phyloP scores from a whole-genome alignment of 2,329 filamentous ascomycete species.

The Sporothrix euskadiensis region DNA sequence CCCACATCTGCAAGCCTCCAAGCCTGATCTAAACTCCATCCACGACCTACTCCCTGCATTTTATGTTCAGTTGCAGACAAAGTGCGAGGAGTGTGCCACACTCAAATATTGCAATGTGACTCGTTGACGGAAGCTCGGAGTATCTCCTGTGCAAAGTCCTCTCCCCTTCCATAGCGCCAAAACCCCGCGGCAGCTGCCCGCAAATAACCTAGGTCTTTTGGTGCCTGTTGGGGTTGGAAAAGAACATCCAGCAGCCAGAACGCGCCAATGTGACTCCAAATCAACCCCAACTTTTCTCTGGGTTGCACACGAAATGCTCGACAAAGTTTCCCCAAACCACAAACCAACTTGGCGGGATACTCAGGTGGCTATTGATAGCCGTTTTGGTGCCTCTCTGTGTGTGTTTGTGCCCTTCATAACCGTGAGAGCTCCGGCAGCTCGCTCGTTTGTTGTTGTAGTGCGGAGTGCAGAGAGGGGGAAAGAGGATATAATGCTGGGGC shows the following conservation, averaged over 20 bases:
- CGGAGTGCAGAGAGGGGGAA: neutral
- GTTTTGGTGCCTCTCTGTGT: neutral
- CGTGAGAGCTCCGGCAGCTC: neutral
- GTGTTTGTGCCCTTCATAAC: neutral
- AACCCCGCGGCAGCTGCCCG: too few relatives aligned
- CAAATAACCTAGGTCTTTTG: too few relatives aligned
- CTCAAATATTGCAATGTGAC: neutral
- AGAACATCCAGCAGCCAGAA: neutral
- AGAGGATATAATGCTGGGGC: neutral
- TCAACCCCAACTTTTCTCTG: neutral
- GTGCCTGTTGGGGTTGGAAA: neutral
- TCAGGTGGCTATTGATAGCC: conserved; percentile 10
- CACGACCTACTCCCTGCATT: too few relatives aligned
- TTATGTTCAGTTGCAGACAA: too few relatives aligned
- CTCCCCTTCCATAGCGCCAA: too few relatives aligned
- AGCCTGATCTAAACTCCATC: too few relatives aligned
- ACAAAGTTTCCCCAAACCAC: neutral
- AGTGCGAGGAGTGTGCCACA: too few relatives aligned
- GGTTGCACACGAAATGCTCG: neutral
- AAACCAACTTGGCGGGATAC: neutral
- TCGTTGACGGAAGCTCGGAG: neutral
- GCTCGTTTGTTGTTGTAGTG: neutral
- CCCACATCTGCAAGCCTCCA: too few relatives aligned
- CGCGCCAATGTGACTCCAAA: neutral
- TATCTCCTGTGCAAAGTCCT: neutral